These are phyloP conservation scores for Candida sojae DNA, from an alignment of 1,139 yeast species.

Conservation along the genomic window DNA sequence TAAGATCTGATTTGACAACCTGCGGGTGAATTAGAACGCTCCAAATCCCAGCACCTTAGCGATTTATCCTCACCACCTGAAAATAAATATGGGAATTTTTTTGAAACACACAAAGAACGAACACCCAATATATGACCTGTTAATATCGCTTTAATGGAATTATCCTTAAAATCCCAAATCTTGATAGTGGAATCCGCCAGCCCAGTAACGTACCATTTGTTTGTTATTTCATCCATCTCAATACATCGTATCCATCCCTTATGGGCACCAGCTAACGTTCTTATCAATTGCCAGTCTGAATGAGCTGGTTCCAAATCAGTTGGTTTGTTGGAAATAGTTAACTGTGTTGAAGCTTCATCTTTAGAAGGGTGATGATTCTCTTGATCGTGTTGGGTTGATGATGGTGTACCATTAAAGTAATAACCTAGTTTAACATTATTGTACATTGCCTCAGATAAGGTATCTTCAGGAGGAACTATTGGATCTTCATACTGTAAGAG, in stretches of 20 bases:
- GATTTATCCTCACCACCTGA: slow-evolving; percentile 93
- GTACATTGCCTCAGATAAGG: slow-evolving; percentile 35
- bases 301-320: background rate
- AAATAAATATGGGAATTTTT: slow-evolving; percentile 82
- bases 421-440: slow-evolving; percentile 29
- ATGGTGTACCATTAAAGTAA: slow-evolving; percentile 14
- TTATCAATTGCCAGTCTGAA: slow-evolving; percentile 59
- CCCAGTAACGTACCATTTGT: slow-evolving; percentile 91
- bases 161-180: slow-evolving; percentile 86
- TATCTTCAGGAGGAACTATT: slow-evolving; percentile 30
- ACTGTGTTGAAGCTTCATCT: background rate
- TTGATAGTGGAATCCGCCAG: slow-evolving; percentile 87
- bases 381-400: slow-evolving; percentile 1
- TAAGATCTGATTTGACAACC: slow-evolving; percentile 72
- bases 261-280: slow-evolving; percentile 83
- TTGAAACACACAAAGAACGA: slow-evolving; percentile 71
- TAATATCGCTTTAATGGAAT: slow-evolving; percentile 68
- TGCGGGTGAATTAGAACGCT: slow-evolving; percentile 64
- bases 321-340: background rate
- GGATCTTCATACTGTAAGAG: slow-evolving; percentile 19
- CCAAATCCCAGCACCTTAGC: slow-evolving; percentile 97
- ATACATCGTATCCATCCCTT: slow-evolving; percentile 89
- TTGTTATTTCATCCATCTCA: slow-evolving; percentile 76
- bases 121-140: slow-evolving; percentile 94
- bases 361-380: slow-evolving; percentile 1